These are phyloP conservation scores for Phaeosphaeriaceae sp. DNA, from an alignment of 2,329 filamentous ascomycete species.

Conservation along the genomic window DNA sequence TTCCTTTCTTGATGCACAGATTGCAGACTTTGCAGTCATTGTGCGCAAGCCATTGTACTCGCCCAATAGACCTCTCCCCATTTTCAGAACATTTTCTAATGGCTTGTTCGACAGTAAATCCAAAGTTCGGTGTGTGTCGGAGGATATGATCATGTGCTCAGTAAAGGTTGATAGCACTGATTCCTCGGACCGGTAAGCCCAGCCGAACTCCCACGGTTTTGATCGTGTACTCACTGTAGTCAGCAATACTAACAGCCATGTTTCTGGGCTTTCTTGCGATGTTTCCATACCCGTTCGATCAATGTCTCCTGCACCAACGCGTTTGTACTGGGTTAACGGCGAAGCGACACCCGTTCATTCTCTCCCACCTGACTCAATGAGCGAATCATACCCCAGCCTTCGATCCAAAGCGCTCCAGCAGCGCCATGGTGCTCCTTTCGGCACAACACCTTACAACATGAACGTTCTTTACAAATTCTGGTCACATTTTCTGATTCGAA, in stretches of 20 bases:
- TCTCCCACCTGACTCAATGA: conserved; percentile 53
- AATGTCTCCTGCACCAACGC: conserved; percentile 27
- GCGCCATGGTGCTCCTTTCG: conserved; percentile 53
- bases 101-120: conserved; percentile 61
- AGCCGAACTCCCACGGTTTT: not conserved
- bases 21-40: conserved; percentile 61
- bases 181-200: conserved; percentile 40
- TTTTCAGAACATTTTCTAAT: conserved; percentile 61
- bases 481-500: conserved; percentile 73
- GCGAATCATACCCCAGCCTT: conserved; percentile 58
- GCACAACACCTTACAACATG: conserved; percentile 63
- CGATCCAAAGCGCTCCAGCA: conserved; percentile 59
- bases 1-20: conserved; percentile 61
- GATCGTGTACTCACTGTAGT: conserved; percentile 1
- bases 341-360: conserved; percentile 52
- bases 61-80: conserved; percentile 37
- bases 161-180: conserved; percentile 43
- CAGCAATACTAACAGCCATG: conserved; percentile 30
- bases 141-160: conserved; percentile 40
- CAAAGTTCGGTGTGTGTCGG: conserved; percentile 57
- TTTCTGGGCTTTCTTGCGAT: conserved; percentile 24
- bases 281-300: conserved; percentile 25
- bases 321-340: conserved; percentile 60
- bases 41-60: conserved; percentile 50
- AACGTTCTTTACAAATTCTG: conserved; percentile 76